Base-by-base conservation (phyloP, 148 eudicot species). In the Cornus kousa region DNA sequence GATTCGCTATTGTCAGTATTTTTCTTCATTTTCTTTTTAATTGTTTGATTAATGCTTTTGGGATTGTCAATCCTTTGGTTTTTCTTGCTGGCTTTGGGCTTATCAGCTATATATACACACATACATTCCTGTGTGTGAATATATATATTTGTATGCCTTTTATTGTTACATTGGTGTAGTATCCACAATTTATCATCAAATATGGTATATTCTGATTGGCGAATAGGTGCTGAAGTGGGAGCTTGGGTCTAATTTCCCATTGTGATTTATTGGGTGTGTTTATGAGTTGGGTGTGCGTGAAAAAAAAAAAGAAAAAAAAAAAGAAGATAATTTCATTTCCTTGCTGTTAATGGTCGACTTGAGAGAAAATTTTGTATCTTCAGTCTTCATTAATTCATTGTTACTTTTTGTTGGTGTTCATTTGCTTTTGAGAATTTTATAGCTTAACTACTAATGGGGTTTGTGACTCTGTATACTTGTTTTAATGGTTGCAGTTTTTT, bases 1-100 rank as follows among this genome's bases (percentile, higher is more conserved):
- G 89, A 37, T 94, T 94, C 83, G 98, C 94, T 62, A 83, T 94
- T 85, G 98, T 91, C 19, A 74, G 92, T 80, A 16, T 9, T 60
- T 67, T 50, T 9, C 14, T 24, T 28, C 70, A 35, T 5, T 24
- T 7, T 59, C 2, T 57, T 16, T 43, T 31, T 22, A 4, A 9
- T 24, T 28, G 9, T 3, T 68, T 0, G 65, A 20, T 22, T 55
- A 5, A 19, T 60, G 17, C 48, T 43, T 7, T 43, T 39, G 9
- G 59, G 59, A 23, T 37, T n/a, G 9, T 66, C 11, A 23, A 60
- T 53, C 35, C 20, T 7, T 39, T 62, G 19, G 14, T 22, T 59
- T 46, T 79, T 19, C 10, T 33, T 13, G 48, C 9, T 43, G 48
- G 9, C 5, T 43, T 43, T 43, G 48, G 48, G 48, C 3, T 7